Conservation (phyloP, 164 flowering plant species). For the Akebia trifoliata region DNA sequence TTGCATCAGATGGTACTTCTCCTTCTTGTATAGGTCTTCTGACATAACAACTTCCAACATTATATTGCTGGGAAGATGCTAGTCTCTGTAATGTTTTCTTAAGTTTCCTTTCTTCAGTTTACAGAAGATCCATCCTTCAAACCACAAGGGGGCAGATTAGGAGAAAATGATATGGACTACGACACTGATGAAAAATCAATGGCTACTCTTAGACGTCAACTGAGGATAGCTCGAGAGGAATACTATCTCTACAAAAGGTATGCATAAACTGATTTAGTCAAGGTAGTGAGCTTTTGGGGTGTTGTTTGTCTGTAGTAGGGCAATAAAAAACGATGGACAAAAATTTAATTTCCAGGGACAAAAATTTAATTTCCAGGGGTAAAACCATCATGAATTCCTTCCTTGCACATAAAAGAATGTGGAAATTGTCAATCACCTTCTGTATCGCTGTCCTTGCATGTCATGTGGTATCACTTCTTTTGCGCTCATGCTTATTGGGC, state of each 20-base stretch:
- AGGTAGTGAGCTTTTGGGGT: too few species aligned
- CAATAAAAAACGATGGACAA: too few species aligned
- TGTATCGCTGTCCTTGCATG: too few species aligned
- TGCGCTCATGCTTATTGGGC: too few species aligned
- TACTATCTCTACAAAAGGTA: constrained; percentile 96
- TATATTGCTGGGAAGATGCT: background rate
- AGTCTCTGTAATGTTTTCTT: too few species aligned
- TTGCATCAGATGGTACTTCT: constrained; percentile 63
- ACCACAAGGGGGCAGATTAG: constrained; percentile 95
- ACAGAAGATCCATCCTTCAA: constrained; percentile 90
- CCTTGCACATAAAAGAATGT: too few species aligned
- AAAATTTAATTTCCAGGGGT: too few species aligned
- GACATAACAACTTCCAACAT: background rate
- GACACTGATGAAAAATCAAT: constrained; percentile 97
- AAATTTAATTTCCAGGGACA: too few species aligned
- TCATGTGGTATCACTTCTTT: too few species aligned
- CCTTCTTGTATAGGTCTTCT: background rate
- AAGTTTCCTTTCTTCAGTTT: constrained; percentile 52
- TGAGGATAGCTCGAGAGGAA: constrained; percentile 81
- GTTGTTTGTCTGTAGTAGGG: too few species aligned
- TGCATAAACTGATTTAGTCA: constrained; percentile 1
- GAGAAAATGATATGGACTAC: constrained; percentile 99
- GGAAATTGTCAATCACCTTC: too few species aligned
- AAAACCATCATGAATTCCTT: too few species aligned
- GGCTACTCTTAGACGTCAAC: constrained; percentile 94